Percentiles rank a stretch among this genome's conserved stretches.
These are phyloP conservation scores for Hypoxylon sp. DNA, from an alignment of 2,329 filamentous ascomycete species.

Conservation along the genomic window DNA sequence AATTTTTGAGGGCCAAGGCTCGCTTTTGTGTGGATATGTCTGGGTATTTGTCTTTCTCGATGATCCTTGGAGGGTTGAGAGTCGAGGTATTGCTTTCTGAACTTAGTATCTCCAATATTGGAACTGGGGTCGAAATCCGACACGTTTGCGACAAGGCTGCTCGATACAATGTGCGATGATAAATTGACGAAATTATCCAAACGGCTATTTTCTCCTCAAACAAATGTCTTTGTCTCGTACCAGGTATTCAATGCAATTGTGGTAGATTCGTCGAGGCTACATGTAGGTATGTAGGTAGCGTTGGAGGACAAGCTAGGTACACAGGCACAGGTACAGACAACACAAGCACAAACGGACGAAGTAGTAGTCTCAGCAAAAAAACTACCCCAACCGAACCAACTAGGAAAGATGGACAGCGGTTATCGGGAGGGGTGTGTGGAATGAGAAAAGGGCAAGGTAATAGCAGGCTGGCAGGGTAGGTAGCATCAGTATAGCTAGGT, in stretches of 20 bases:
- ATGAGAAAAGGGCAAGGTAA: neutral
- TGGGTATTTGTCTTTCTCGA: slow-evolving; percentile 20
- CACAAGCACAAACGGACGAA: slow-evolving; percentile 5
- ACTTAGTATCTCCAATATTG: slow-evolving; percentile 34
- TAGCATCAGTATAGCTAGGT: neutral
- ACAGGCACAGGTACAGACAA: slow-evolving; percentile 33
- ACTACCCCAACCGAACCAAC: neutral
- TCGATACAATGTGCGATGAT: slow-evolving; percentile 16
- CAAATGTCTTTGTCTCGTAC: slow-evolving; percentile 7
- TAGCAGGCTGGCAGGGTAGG: slow-evolving; percentile 1
- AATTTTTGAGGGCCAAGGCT: slow-evolving; percentile 13
- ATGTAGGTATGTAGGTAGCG: slow-evolving; percentile 5
- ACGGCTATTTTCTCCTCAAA: slow-evolving; percentile 15
- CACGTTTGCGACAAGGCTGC: slow-evolving; percentile 25
- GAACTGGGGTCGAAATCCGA: slow-evolving; percentile 27
- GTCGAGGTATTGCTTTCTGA: slow-evolving; percentile 17
- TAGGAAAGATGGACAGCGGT: slow-evolving; percentile 7
- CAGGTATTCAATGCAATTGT: slow-evolving; percentile 12
- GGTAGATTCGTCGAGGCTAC: slow-evolving; percentile 17
- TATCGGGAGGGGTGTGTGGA: slow-evolving; percentile 7
- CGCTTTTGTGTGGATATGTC: slow-evolving; percentile 36
- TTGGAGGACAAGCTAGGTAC: slow-evolving; percentile 20
- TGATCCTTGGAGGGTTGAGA: slow-evolving; percentile 29
- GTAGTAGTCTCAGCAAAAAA: slow-evolving; percentile 2
- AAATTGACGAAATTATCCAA: slow-evolving; percentile 14